Percentiles rank a stretch among this genome's conserved stretches.
Conservation (phyloP, 257 asterid genomes). For the Nemophila menziesii region DNA sequence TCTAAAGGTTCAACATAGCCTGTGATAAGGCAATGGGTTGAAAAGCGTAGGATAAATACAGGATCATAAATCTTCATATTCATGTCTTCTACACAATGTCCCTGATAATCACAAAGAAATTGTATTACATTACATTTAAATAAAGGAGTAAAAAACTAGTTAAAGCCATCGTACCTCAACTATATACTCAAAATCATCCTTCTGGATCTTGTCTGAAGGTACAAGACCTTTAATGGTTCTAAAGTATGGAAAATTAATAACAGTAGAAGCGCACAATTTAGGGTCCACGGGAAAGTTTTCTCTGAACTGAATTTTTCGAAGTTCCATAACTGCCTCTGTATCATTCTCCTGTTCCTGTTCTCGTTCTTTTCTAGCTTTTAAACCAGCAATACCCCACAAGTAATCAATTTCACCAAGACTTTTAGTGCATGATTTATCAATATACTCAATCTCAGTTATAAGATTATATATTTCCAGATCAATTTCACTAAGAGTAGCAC, state of each 20-base stretch:
- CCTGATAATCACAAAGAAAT: slow-evolving; percentile 49
- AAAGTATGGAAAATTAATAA: slow-evolving; percentile 54
- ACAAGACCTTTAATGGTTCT: slow-evolving; percentile 33
- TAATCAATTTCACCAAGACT: slow-evolving; percentile 55
- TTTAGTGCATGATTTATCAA: slow-evolving; percentile 41
- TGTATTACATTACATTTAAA: slow-evolving; percentile 5
- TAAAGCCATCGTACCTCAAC: slow-evolving; percentile 31
- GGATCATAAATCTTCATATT: slow-evolving; percentile 65
- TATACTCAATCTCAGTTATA: slow-evolving; percentile 48
- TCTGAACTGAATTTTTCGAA: slow-evolving; percentile 46
- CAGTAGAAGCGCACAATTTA: slow-evolving; percentile 68
- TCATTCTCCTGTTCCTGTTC: slow-evolving; percentile 28
- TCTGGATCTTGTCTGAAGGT: slow-evolving; percentile 21
- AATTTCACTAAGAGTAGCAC: slow-evolving; percentile 56
- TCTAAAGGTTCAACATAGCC: slow-evolving; percentile 71
- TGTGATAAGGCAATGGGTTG: slow-evolving; percentile 67
- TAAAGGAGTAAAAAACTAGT: slow-evolving; percentile 5
- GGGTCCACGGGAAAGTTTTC: slow-evolving; percentile 80
- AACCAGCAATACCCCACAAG: slow-evolving; percentile 70
- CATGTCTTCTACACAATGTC: slow-evolving; percentile 16
- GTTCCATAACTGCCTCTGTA: slow-evolving; percentile 38
- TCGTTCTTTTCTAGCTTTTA: slow-evolving; percentile 38
- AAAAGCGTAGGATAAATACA: slow-evolving; percentile 66
- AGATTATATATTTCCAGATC: slow-evolving; percentile 69
- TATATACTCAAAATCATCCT: slow-evolving; percentile 26